Base-by-base conservation (phyloP, 371 early-diverging fungal genomes). In the Rhizopus sp. region DNA sequence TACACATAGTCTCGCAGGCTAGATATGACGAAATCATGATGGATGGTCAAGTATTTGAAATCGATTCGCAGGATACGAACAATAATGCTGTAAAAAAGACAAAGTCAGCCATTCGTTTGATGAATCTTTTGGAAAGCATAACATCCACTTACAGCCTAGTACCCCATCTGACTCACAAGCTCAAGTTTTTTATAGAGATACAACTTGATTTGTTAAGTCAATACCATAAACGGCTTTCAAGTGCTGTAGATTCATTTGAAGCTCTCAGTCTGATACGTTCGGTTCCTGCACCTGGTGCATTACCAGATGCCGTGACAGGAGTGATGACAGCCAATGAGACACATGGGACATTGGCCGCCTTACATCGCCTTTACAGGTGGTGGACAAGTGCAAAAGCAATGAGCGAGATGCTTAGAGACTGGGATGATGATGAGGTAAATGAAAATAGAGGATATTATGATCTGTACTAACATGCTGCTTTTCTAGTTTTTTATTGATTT, bases 21-120 rank as follows among this genome's bases (percentile, higher is more conserved):
- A 76, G 85, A 46, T 88, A 84, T 57, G 75, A 78, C 34, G 86
- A 87, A 29, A 83, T 87, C 48, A 73, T 86, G 52, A 59, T 81
- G 23, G 83, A 81, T 34, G 62, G 75, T 17, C 72, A 81, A 34
- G 87, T 84, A 7, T 91, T 87, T 85, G 82, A 86, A 31, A 66
- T 79, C 2, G 75, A 78, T 6, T 73, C 75, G 17, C 70, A 77
- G 15, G 79, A 72, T 17, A 68, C 37, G 29, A 31, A 35, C 34
- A 37, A 52, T 40, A 30, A 9, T 4, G 37, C 29, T n/a, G 55
- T 62, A 5, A 66, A 66, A 52, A 58, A 70, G 5, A 76, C 71
- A 8, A 80, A 75, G 42, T 88, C 89, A 2, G 82, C 89, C 5
- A 74, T 76, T 44, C 73, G 74, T 13, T 51, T 89, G 4, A 65